Base-by-base conservation (phyloP, 1,139 yeast species). In the Pichia sp. region DNA sequence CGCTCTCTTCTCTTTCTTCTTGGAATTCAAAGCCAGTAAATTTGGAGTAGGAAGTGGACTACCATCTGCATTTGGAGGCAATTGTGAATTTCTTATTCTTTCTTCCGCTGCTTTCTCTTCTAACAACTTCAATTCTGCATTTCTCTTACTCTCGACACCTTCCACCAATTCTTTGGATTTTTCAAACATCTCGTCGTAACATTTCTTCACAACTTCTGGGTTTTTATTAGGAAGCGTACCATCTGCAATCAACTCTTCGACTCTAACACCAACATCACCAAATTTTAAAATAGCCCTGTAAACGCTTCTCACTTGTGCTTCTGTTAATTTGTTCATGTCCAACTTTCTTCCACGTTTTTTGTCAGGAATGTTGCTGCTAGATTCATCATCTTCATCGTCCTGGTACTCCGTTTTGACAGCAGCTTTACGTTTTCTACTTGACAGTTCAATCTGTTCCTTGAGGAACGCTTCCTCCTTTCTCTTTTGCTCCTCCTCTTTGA, bases 401-500 rank as follows among this genome's bases (percentile, higher is more conserved):
- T 73, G 75, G 39, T 73, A 73, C 31, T 72, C 76, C 9, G 75
- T 80, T 65, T 75, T 82, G 51, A 79, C 76, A 18, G 96, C 90
- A 16, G 86, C 87, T 34, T 58, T 57, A 57, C 85, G 81, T 63
- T 97, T 80, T 66, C 95, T 82, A 43, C 87, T 82, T 64, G 82
- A 85, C 84, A 91, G 80, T 58, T 89, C 90, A 61, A 93, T 83
- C 68, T 95, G 98, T 62, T 91, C 95, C 64, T 89, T 84, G 56
- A 93, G 77, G 66, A 83, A 91, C 58, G 80, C 85, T 58, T 93
- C 97, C 61, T 93, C 97, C 44, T 85, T 81, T 51, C 87, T 80
- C 66, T 83, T 83, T 74, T 86, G 85, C 64, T 93, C 99, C 55
- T 90, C 96, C 57, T 87, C 96, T 67, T 95, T 93, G 64, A 95